Conservation (phyloP, 2,329 filamentous ascomycete genomes). For the Aspergillus ibericus region DNA sequence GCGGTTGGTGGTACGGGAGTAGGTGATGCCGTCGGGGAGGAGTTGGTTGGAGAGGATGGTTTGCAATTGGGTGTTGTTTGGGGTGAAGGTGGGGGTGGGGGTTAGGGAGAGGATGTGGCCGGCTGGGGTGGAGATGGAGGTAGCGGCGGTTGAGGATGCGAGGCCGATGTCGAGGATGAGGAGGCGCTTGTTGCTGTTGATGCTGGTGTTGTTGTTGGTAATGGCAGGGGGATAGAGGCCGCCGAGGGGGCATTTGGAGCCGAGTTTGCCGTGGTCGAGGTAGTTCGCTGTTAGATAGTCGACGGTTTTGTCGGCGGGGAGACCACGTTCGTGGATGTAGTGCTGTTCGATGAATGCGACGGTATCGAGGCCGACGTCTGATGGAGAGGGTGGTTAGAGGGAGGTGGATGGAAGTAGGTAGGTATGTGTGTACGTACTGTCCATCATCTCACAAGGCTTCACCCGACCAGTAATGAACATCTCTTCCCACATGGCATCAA, state of each 20-base stretch:
- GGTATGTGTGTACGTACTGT: slow-evolving; percentile 27
- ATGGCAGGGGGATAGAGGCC: slow-evolving; percentile 37
- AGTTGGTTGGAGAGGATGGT: slow-evolving; percentile 16
- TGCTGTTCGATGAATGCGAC: slow-evolving; percentile 56
- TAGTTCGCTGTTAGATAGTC: slow-evolving; percentile 50
- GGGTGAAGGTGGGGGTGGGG: slow-evolving; percentile 8
- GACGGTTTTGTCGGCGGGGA: slow-evolving; percentile 43
- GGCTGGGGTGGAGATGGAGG: slow-evolving; percentile 7
- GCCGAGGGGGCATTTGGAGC: slow-evolving; percentile 45
- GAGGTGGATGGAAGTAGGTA: background rate
- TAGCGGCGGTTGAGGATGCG: background rate
- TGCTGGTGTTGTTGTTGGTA: background rate
- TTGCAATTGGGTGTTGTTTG: slow-evolving; percentile 7
- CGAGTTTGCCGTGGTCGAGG: slow-evolving; percentile 50
- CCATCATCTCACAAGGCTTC: slow-evolving; percentile 48
- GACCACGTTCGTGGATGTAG: slow-evolving; percentile 52
- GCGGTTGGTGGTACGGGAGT: slow-evolving; percentile 32
- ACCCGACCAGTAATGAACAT: slow-evolving; percentile 34
- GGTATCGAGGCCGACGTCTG: slow-evolving; percentile 53
- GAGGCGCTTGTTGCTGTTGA: background rate
- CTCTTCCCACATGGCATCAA: slow-evolving; percentile 51
- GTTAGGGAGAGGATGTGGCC: slow-evolving; percentile 23
- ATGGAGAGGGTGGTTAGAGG: background rate
- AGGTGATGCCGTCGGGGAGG: slow-evolving; percentile 50
- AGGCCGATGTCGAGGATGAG: slow-evolving; percentile 28